These are phyloP conservation scores for Fusarium globosum DNA, from an alignment of 2,329 filamentous ascomycete species.

Conservation along the genomic window DNA sequence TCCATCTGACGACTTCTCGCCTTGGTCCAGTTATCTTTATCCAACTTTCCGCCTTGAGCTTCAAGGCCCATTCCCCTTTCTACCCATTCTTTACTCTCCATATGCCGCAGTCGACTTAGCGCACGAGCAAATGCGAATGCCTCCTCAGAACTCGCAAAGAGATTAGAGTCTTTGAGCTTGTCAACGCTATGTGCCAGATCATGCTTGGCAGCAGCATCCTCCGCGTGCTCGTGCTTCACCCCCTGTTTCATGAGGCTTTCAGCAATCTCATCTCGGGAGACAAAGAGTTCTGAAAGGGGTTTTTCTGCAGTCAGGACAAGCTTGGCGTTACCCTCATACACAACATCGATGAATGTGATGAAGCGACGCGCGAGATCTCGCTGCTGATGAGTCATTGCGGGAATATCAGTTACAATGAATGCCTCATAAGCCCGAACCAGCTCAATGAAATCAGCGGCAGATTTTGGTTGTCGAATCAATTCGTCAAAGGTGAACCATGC, in stretches of 20 bases:
- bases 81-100: slow-evolving; percentile 96
- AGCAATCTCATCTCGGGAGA: slow-evolving; percentile 76
- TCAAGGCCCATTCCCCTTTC: slow-evolving; percentile 81
- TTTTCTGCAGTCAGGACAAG: slow-evolving; percentile 91
- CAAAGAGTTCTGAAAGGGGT: slow-evolving; percentile 86
- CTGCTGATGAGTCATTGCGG: slow-evolving; percentile 87
- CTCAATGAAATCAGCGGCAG: slow-evolving; percentile 95
- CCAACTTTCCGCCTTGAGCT: slow-evolving; percentile 70
- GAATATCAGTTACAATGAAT: slow-evolving; percentile 91
- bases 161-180: slow-evolving; percentile 83
- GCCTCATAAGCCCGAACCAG: slow-evolving; percentile 89
- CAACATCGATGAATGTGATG: slow-evolving; percentile 97
- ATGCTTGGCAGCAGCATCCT: slow-evolving; percentile 80
- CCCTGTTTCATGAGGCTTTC: slow-evolving; percentile 65
- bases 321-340: slow-evolving; percentile 94
- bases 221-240: slow-evolving; percentile 53
- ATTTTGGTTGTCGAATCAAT: slow-evolving; percentile 87
- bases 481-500: slow-evolving; percentile 95
- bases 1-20: slow-evolving; percentile 75
- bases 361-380: slow-evolving; percentile 91
- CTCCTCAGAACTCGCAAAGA: slow-evolving; percentile 96
- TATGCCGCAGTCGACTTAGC: slow-evolving; percentile 84
- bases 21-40: slow-evolving; percentile 74
- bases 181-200: slow-evolving; percentile 87
- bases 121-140: slow-evolving; percentile 95